Base-by-base conservation (phyloP, 2,329 filamentous ascomycete genomes). In the Pseudopyrenochaeta lycopersici region DNA sequence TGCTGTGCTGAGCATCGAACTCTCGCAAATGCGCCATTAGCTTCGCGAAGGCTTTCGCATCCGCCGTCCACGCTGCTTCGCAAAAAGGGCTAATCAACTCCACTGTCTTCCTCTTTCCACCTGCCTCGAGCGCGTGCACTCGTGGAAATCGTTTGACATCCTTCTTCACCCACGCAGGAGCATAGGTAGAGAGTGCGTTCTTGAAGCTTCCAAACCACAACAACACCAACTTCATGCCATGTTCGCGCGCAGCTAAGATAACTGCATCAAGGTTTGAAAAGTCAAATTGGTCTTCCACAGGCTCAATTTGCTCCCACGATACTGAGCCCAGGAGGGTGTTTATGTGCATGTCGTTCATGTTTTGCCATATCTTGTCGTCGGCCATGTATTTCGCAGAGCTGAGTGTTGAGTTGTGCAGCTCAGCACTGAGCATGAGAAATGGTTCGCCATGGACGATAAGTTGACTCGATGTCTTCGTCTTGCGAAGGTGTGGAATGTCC, bases 171-270 rank as follows among this genome's bases (percentile, higher is more conserved):
- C 68, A 71, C 1, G 62, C 29, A 7, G 64, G 60, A 3, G 54
- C 64, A 7, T 68, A 78, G 66, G 64, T 71, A 7, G 54, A 67
- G 9, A 61, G 46, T 29, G 63, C 79, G 62, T 81, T 82, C 60
- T 82, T 81, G 67, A 78, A 82, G 14, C 74, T 76, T 6, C 79
- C 80, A 60, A 82, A 81, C 80, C 80, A 82, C 9, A 81, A 61
- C 27, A 81, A 56, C 0, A 81, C 67, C 11, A 82, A 62, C 31
- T 73, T 72, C 21, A 81, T 56, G 3, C 60, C 72, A 56, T 80
- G 69, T 35, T 65, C 54, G 14, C 77, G 64, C 6, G 78, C 78
- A 39, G 63, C 76, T 1, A 63, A 14, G 29, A 81, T 73, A 23
- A 78, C 60, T 35, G 72, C 62, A 35, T 81, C 78, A 7, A 82